Base-by-base conservation (phyloP, 2,329 filamentous ascomycete genomes). In the Aspergillus neoniger region DNA sequence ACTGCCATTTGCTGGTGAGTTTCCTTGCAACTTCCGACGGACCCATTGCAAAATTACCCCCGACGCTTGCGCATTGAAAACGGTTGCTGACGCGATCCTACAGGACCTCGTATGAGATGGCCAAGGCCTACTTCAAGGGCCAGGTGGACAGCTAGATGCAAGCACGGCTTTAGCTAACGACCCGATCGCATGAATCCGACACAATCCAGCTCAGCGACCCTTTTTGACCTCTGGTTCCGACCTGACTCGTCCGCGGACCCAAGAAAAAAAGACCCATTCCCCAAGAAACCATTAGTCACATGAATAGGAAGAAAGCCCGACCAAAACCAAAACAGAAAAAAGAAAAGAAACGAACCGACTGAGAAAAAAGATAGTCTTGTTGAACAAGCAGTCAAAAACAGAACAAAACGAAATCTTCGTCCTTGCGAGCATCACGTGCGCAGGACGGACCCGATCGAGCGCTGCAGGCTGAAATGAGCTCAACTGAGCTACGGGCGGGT, bases 1-100 rank as follows among this genome's bases (percentile, higher is more conserved):
- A 99, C 95, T 36, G 95, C 95, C n/a, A 99, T 99, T 73, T 99
- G 95, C 83, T 99, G 95, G 95, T 95, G 75, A 72, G 83, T 64
- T 56, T 25, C n/a, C 38, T 36, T 36, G 9, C 23, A 5, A 15
- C 25, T 10, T 30, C 15, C 15, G 25, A 9, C 6, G 15, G 23
- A 5, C 7, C 44, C 44, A 36, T 36, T 36, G 12, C 21, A 28
- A 14, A 15, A 30, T 49, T 49, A 30, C 7, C 44, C 9, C 15
- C 25, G 44, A 30, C 9, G 15, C 19, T 47, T 15, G 21, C 10
- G 50, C 25, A 25, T 44, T 15, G 17, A 53, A 44, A 17, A 15
- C 41, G 23, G 51, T 19, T 23, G 25, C 57, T 67, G n/a, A 65
- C 36, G 57, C 39, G 32, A 12, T 55, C 30, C 36, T 14, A 30